Conservation (phyloP, 108 stramenopile genomes). For the Seminavis robusta region DNA sequence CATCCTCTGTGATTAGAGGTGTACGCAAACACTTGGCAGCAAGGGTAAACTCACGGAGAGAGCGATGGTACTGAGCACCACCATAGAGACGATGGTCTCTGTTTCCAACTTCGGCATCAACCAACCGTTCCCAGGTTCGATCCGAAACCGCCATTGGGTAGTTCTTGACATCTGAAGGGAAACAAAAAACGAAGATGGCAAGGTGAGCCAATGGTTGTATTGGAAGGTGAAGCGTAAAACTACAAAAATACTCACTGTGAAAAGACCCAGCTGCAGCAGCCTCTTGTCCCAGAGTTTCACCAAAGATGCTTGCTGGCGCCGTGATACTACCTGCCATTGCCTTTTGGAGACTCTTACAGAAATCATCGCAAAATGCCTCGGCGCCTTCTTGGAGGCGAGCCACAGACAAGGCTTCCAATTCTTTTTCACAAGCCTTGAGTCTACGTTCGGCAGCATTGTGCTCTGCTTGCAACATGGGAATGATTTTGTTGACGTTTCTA, state of each 20-base stretch:
- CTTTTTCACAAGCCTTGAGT: constrained; percentile 68
- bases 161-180: constrained; percentile 40
- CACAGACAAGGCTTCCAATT: constrained; percentile 79
- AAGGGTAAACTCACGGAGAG: constrained; percentile 82
- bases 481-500: constrained; percentile 88
- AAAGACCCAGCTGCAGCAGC: constrained; percentile 79
- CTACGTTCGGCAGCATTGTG: constrained; percentile 54
- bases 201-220: background rate
- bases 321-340: constrained; percentile 84
- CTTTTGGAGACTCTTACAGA: constrained; percentile 62
- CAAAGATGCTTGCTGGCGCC: constrained; percentile 77
- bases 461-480: constrained; percentile 87
- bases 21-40: constrained; percentile 78
- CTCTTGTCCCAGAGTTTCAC: constrained; percentile 86
- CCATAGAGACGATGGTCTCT: constrained; percentile 80
- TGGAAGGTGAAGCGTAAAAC: background rate
- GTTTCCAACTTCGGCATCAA: constrained; percentile 62
- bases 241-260: constrained; percentile 21
- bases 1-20: constrained; percentile 85
- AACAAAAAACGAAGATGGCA: background rate
- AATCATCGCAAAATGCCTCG: constrained; percentile 85
- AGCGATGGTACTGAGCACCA: constrained; percentile 91
- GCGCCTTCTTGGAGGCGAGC: constrained; percentile 78
- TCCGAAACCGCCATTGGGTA: constrained; percentile 74
- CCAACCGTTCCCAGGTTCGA: constrained; percentile 63